A percentile compares a stretch with the other conserved stretches of the same genome.
Evolutionary conservation across 2,329 filamentous ascomycete species (phyloP).

Genomic region (Botrytis byssoidea): DNA sequence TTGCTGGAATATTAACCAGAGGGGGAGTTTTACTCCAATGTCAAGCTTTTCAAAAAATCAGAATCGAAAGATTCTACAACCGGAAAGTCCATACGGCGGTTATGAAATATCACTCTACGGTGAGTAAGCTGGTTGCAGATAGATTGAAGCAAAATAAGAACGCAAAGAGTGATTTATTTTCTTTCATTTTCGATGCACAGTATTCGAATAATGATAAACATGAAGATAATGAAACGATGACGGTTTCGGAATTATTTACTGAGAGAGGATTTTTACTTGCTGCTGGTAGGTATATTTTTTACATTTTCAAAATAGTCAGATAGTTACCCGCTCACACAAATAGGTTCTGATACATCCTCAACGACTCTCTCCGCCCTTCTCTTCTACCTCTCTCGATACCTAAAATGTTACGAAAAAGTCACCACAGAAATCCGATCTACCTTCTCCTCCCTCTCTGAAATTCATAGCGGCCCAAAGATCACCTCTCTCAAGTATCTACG

Average conservation of each 20-base stretch:
- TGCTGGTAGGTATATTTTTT: background rate
- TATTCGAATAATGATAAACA: background rate
- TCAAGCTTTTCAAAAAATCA: background rate
- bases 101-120: background rate
- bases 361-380: background rate
- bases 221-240: background rate
- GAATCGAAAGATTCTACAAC: background rate
- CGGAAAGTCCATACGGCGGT: background rate
- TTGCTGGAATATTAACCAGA: background rate
- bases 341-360: background rate
- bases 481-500: background rate
- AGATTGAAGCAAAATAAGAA: background rate
- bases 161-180: background rate
- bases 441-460: background rate
- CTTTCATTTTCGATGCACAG: background rate
- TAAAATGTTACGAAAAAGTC: background rate
- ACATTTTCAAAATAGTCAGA: no score
- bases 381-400: background rate
- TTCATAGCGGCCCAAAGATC: background rate
- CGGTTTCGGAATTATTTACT: background rate
- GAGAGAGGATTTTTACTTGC: background rate
- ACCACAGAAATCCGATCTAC: background rate
- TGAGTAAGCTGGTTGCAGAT: background rate
- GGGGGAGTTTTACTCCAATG: background rate
- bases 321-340: background rate